These are phyloP conservation scores for Verticillium klebahnii DNA, from an alignment of 2,329 filamentous ascomycete genomes.

Conservation along the genomic window DNA sequence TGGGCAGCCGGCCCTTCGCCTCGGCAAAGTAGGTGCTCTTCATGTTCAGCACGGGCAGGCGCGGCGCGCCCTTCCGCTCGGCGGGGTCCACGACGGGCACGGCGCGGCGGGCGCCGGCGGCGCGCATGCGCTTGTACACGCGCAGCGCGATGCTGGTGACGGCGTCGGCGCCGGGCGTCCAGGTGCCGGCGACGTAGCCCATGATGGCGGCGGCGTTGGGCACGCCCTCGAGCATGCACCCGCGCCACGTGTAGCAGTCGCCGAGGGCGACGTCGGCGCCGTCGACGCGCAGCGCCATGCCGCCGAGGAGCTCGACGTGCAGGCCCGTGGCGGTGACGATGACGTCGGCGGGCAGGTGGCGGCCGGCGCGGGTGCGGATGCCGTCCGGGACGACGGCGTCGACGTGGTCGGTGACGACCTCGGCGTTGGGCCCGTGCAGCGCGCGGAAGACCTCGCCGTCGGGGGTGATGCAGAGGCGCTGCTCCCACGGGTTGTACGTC, in stretches of 20 bases:
- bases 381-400: slow-evolving; percentile 42
- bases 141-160: slow-evolving; percentile 42
- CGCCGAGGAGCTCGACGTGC: slow-evolving; percentile 52
- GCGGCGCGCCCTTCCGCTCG: slow-evolving; percentile 11
- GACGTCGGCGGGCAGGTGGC: slow-evolving; percentile 56
- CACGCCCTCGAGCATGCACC: slow-evolving; percentile 60
- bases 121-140: slow-evolving; percentile 44
- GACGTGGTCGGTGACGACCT: slow-evolving; percentile 49
- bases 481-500: slow-evolving; percentile 63
- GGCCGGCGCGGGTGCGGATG: slow-evolving; percentile 42
- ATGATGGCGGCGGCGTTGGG: slow-evolving; percentile 59
- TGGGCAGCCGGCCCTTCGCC: slow-evolving; percentile 29
- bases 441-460: slow-evolving; percentile 53
- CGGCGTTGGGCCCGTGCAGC: slow-evolving; percentile 36
- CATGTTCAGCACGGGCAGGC: slow-evolving; percentile 19
- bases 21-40: slow-evolving; percentile 29
- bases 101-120: slow-evolving; percentile 13
- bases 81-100: slow-evolving; percentile 5
- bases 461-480: slow-evolving; percentile 66
- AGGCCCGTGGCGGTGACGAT: slow-evolving; percentile 68
- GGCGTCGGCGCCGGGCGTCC: slow-evolving; percentile 62
- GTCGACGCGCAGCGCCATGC: slow-evolving; percentile 49
- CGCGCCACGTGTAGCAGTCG: slow-evolving; percentile 57
- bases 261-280: slow-evolving; percentile 40
- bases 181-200: slow-evolving; percentile 62